Conservation (phyloP, 2,329 filamentous ascomycete species). For the Talaromyces pinophilus region DNA sequence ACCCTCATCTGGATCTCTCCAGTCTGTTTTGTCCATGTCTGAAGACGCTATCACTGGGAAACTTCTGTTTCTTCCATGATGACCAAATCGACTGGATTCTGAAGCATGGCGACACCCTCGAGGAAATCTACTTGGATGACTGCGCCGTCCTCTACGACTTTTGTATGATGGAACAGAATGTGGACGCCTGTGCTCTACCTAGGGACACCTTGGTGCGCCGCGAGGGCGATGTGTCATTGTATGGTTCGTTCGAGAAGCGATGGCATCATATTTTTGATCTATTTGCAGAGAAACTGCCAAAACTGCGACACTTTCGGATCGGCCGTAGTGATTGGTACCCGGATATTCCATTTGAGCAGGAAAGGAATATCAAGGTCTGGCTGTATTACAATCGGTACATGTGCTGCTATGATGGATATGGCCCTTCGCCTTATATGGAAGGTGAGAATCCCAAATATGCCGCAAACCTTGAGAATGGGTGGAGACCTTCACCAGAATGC, state of each 20-base stretch:
- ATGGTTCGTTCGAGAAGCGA: neutral
- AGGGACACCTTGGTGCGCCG: no score
- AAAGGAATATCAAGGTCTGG: neutral
- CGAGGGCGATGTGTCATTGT: neutral
- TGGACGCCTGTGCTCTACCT: no score
- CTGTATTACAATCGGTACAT: neutral
- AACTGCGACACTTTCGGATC: conserved; percentile 2
- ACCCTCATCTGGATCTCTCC: no score
- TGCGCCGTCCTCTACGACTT: no score
- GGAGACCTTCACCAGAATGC: neutral
- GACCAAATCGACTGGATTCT: no score
- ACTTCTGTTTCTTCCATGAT: no score
- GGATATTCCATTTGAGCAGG: conserved; percentile 4
- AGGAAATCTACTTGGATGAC: no score
- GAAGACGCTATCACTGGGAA: no score
- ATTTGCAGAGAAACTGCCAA: conserved; percentile 3
- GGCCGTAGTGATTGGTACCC: neutral
- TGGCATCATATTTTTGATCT: conserved; percentile 8
- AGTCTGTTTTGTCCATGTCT: no score
- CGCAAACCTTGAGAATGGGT: neutral
- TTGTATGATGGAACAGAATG: no score
- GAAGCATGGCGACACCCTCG: no score
- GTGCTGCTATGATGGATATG: conserved; percentile 8
- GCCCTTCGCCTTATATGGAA: conserved; percentile 4
- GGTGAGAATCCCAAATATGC: neutral